Conservation (phyloP, 176 grass and related monocot genomes). For the Avena eriantha region DNA sequence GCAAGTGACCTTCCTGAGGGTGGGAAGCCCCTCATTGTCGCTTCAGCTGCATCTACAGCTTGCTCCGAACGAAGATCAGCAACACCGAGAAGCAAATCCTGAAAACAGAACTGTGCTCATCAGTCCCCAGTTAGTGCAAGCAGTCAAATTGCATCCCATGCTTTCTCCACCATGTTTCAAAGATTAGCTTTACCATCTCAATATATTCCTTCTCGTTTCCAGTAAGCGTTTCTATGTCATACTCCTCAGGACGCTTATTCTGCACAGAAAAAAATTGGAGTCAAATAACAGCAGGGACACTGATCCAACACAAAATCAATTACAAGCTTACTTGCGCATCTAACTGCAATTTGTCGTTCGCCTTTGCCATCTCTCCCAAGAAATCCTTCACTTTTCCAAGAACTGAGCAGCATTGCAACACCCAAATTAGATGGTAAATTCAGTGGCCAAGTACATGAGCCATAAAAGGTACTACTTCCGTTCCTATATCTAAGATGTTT, state of each 20-base stretch:
- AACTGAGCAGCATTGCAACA: slow-evolving; percentile 52
- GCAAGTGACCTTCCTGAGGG: slow-evolving; percentile 42
- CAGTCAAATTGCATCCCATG: background rate
- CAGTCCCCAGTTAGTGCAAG: slow-evolving; percentile 17
- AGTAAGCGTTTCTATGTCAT: slow-evolving; percentile 73
- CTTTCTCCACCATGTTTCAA: background rate
- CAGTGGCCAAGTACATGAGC: background rate
- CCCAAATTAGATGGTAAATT: slow-evolving; percentile 33
- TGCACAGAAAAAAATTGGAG: slow-evolving; percentile 40
- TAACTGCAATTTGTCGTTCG: slow-evolving; percentile 77
- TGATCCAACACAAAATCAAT: background rate
- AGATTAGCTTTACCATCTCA: slow-evolving; percentile 73
- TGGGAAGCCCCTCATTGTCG: slow-evolving; percentile 50
- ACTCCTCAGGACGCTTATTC: slow-evolving; percentile 72
- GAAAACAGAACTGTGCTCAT: slow-evolving; percentile 28
- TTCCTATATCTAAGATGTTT: too few relatives aligned
- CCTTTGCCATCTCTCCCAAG: slow-evolving; percentile 78
- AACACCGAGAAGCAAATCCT: slow-evolving; percentile 92
- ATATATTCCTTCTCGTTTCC: slow-evolving; percentile 88
- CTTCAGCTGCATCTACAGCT: slow-evolving; percentile 83
- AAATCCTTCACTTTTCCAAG: slow-evolving; percentile 82
- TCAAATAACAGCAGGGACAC: background rate
- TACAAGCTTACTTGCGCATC: slow-evolving; percentile 56
- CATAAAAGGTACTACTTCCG: background rate
- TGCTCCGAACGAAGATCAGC: slow-evolving; percentile 73